phyloP scores from a whole-genome alignment of 75 land plant genomes.

The Picea glauca region DNA sequence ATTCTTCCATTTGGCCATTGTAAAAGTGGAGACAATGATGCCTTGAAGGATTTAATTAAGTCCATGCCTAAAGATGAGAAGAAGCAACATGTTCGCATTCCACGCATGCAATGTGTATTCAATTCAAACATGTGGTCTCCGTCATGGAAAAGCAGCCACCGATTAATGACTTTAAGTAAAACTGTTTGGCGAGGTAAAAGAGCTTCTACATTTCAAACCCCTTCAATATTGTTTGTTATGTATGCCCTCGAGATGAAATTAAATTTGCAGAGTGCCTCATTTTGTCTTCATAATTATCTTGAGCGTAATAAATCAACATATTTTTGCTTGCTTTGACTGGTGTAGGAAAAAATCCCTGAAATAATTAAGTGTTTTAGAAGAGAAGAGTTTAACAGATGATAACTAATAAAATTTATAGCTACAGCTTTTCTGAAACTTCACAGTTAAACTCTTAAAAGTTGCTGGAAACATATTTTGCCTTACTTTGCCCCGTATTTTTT shows the following conservation, averaged over 20 bases:
- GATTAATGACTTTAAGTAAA: slow-evolving; percentile 40
- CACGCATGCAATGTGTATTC: slow-evolving; percentile 73
- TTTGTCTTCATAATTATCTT: not conserved
- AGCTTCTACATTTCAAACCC: not conserved
- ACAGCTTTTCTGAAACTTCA: not conserved
- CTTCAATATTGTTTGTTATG: not conserved
- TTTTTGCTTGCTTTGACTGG: not conserved
- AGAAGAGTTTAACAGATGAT: not conserved
- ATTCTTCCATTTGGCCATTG: slow-evolving; percentile 43
- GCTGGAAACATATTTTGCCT: not conserved
- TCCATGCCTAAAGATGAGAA: slow-evolving; percentile 30
- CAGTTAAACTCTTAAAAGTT: not conserved
- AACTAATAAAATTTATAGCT: too few species aligned
- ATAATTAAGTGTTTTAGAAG: not conserved
- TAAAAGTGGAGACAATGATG: slow-evolving; percentile 75
- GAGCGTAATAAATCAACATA: not conserved
- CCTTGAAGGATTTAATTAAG: slow-evolving; percentile 42
- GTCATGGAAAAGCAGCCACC: slow-evolving; percentile 50
- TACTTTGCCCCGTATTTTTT: not conserved
- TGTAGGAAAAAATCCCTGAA: not conserved
- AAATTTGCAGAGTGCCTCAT: not conserved
- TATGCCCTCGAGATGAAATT: not conserved
- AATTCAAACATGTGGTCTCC: slow-evolving; percentile 70
- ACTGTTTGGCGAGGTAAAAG: slow-evolving; percentile 65
- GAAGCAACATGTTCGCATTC: slow-evolving; percentile 40